Evolutionary conservation across 108 stramenopile species (phyloP), one percentile per base, ranked within the genome.

Genomic region (Cyclotella kingstonii): DNA sequence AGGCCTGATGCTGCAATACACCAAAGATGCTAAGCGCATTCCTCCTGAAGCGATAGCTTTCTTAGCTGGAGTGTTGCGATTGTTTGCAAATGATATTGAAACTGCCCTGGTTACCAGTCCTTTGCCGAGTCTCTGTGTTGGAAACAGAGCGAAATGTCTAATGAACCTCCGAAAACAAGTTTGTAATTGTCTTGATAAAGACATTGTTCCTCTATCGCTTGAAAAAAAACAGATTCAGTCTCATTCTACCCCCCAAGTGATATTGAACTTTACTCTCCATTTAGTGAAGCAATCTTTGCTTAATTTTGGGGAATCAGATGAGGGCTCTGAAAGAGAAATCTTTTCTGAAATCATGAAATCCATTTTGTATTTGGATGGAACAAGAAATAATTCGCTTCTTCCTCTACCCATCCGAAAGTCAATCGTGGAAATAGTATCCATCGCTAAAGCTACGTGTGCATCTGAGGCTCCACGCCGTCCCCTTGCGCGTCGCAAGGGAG

Each of bases 21-120:
- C 84, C 23, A 78, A 73, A 50, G 91, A 81, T 28, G 91, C 95
- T 5, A 82, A 87, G 45, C 80, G 94, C 41, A 23, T 90, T 4
- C 63, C 79, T 19, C 91, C 96, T 3, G 97, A 98, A 75, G 91
- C 88, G 1, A 27, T 84, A 8, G 85, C 78, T 17, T 98, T 93
- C 61, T 58, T 95, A 47, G 71, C 80, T 9, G 56, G 73, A 7
- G 84, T 77, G 28, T 27, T 89, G 53, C 73, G 85, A 39, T 54
- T 93, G 28, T 96, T 94, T 71, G 81, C 89, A 6, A 69, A 71
- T 59, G 66, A 70, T 49, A 14, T 50, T 15, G 67, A 60, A 9
- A n/a, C 35, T 41, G 66, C 70, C 1, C 36, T 63, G n/a, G 42
- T 18, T 8, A 22, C 21, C 10, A 49, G 72, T 19, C 70, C 78